phyloP scores from a whole-genome alignment of 106 monocot genomes.

The Chionographis japonica region DNA sequence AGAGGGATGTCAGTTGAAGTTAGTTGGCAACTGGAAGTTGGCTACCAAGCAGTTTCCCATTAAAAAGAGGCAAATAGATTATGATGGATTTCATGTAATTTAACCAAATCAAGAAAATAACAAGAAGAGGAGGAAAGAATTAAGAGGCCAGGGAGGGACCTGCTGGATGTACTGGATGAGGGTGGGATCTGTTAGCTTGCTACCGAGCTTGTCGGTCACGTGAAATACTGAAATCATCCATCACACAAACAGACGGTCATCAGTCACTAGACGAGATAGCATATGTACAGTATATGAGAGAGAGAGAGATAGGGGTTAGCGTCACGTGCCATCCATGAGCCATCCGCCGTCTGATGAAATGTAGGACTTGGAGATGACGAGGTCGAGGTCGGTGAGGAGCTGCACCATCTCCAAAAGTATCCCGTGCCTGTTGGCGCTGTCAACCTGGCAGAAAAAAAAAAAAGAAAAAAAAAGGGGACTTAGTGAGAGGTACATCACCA shows the following conservation, averaged over 20 bases:
- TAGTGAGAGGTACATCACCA: too few relatives aligned
- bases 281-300: neutral
- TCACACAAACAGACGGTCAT: neutral
- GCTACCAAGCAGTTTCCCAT: too few relatives aligned
- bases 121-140: neutral
- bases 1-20: too few relatives aligned
- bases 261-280: neutral
- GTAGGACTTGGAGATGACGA: conserved; percentile 66
- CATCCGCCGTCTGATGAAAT: conserved; percentile 71
- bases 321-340: conserved; percentile 58
- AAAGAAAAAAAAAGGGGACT: too few relatives aligned
- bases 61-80: too few relatives aligned
- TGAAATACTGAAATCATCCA: conserved; percentile 46
- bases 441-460: conserved; percentile 35
- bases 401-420: conserved; percentile 75
- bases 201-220: conserved; percentile 57
- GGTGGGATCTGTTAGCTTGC: conserved; percentile 43
- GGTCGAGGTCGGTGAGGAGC: conserved; percentile 68
- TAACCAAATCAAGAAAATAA: too few relatives aligned
- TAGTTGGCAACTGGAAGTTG: too few relatives aligned
- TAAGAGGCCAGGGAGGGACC: neutral
- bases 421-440: conserved; percentile 61
- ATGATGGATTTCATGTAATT: too few relatives aligned
- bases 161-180: conserved; percentile 45
- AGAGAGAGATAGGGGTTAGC: neutral